A percentile compares a stretch with the other conserved stretches of the same genome.
These are phyloP conservation scores for Pittosporum tobira DNA, from an alignment of 129 eudicot species.

Conservation along the genomic window DNA sequence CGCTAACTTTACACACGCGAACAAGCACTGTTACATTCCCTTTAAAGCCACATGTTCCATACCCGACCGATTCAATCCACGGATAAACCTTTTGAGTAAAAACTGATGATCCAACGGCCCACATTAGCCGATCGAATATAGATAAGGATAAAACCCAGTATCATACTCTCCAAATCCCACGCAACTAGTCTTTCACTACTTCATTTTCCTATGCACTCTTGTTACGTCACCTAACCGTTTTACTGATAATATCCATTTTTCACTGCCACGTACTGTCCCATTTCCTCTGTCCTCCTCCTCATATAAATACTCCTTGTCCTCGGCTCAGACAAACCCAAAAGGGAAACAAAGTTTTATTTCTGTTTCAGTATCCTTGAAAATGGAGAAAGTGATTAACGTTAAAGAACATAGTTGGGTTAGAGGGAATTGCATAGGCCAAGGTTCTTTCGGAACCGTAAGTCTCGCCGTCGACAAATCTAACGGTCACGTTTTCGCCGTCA, in stretches of 20 bases:
- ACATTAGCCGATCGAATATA: background rate
- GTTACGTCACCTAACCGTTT: constrained; percentile 3
- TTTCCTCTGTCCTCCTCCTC: background rate
- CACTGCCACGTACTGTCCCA: constrained; percentile 18
- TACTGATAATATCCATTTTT: constrained; percentile 7
- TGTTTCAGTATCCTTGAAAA: background rate
- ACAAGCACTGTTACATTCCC: background rate
- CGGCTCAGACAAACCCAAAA: constrained; percentile 14
- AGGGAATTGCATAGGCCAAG: constrained; percentile 49
- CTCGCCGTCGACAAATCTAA: constrained; percentile 36
- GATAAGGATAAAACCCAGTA: constrained; percentile 37
- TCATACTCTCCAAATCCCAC: constrained; percentile 34
- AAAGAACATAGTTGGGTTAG: constrained; percentile 32
- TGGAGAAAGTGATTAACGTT: constrained; percentile 13
- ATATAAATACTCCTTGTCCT: constrained; percentile 19
- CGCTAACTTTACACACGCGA: constrained; percentile 4
- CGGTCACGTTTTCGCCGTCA: constrained; percentile 50
- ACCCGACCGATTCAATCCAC: background rate
- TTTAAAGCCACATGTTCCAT: constrained; percentile 5
- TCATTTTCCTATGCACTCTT: background rate
- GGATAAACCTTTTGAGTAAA: no score
- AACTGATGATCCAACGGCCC: background rate
- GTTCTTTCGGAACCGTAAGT: constrained; percentile 53
- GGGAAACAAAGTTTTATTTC: background rate
- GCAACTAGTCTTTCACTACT: constrained; percentile 17